Evolutionary conservation across 176 grass and related monocot genomes (phyloP).

Genomic region (Phoenix dactylifera): DNA sequence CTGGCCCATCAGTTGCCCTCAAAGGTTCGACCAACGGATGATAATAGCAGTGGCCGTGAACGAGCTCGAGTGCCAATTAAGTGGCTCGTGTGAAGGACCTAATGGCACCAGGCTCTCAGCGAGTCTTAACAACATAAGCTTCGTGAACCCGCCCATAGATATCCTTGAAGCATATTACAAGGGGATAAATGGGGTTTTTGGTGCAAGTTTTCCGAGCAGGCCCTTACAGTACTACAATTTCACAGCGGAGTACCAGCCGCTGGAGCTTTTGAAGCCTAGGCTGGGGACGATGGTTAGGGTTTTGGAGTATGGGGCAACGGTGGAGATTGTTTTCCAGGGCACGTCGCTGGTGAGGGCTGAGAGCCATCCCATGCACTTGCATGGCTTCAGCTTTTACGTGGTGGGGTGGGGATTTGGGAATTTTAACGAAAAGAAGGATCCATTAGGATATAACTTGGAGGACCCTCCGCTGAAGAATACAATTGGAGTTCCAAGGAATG

Average conservation of each 20-base stretch:
- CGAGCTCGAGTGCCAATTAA: not conserved
- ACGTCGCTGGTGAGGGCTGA: constrained; percentile 38
- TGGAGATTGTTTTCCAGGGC: constrained; percentile 64
- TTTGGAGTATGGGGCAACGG: constrained; percentile 23
- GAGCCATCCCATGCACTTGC: constrained; percentile 67
- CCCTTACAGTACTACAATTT: constrained; percentile 48
- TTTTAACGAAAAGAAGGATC: constrained; percentile 37
- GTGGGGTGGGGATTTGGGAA: constrained; percentile 39
- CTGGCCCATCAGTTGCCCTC: not conserved
- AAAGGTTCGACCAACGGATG: constrained; percentile 22
- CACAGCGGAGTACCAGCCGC: constrained; percentile 10
- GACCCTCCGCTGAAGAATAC: constrained; percentile 38
- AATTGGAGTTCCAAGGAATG: constrained; percentile 23
- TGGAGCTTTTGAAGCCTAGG: not conserved
- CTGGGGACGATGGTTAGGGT: constrained; percentile 34
- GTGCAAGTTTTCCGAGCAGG: constrained; percentile 13
- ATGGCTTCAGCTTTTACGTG: constrained; percentile 47
- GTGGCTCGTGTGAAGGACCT: not conserved
- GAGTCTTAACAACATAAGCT: constrained; percentile 63
- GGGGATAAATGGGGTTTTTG: constrained; percentile 8
- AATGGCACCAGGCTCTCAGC: constrained; percentile 25
- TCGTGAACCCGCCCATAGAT: constrained; percentile 5
- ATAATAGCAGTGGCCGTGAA: constrained; percentile 16
- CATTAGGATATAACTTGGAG: constrained; percentile 37
- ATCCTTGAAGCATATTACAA: constrained; percentile 42